Percentiles rank a stretch among this genome's conserved stretches.
phyloP scores from a whole-genome alignment of 768 basidiomycete species.

The Lactifluus echinatus region DNA sequence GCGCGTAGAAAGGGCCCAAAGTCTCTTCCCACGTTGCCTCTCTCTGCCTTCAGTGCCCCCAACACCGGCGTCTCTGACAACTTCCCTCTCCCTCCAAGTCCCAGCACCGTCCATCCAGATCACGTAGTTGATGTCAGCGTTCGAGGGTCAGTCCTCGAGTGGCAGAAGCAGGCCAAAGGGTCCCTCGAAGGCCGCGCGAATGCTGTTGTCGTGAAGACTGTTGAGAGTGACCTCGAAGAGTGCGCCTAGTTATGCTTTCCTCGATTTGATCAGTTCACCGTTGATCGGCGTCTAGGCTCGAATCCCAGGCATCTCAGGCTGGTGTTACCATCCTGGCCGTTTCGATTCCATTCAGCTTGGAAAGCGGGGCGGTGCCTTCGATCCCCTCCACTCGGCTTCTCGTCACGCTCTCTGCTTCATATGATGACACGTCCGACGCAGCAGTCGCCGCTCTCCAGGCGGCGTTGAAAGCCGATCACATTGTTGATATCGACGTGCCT shows the following conservation, averaged over 20 bases:
- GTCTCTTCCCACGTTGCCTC: conserved; percentile 59
- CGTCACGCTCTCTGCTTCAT: conserved; percentile 50
- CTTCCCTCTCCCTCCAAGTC: conserved; percentile 62
- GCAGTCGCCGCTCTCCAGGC: conserved; percentile 50
- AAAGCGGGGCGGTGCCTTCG: conserved; percentile 33
- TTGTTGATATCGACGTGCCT: conserved; percentile 65
- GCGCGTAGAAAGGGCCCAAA: conserved; percentile 55
- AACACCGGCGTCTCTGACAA: conserved; percentile 56
- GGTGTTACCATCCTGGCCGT: conserved; percentile 39
- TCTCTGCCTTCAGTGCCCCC: conserved; percentile 68
- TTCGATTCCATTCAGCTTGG: conserved; percentile 52
- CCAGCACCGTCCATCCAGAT: conserved; percentile 55
- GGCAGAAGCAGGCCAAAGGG: conserved; percentile 44
- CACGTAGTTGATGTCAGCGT: conserved; percentile 64
- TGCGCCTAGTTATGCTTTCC: conserved; percentile 26
- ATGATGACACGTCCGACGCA: conserved; percentile 39
- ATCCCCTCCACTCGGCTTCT: conserved; percentile 34
- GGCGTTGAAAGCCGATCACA: conserved; percentile 54
- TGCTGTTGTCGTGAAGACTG: conserved; percentile 39
- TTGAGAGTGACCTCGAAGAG: conserved; percentile 31
- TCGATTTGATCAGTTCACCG: background rate
- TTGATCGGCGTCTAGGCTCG: conserved; percentile 11
- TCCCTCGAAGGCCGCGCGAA: conserved; percentile 36
- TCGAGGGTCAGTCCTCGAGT: conserved; percentile 37
- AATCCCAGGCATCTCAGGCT: conserved; percentile 13